Evolutionary conservation across 2,329 filamentous ascomycete genomes (phyloP).

Genomic region (Xylariales sp.): DNA sequence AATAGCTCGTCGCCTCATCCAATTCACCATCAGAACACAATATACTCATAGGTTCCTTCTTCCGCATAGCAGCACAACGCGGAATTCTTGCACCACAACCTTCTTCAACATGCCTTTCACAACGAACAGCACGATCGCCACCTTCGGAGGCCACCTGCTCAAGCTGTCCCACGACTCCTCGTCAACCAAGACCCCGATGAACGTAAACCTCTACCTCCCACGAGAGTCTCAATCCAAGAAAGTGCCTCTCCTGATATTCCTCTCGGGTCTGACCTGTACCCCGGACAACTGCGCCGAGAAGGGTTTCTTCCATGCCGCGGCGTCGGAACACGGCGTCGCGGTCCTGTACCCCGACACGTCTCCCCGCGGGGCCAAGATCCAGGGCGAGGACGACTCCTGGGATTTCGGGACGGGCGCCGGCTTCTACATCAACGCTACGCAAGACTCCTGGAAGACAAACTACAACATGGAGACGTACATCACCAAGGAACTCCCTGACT

Average conservation of each 20-base stretch:
- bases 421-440: conserved; percentile 89
- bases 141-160: conserved; percentile 89
- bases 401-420: conserved; percentile 91
- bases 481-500: conserved; percentile 75
- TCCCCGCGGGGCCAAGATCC: conserved; percentile 74
- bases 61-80: not conserved
- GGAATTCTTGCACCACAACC: not conserved
- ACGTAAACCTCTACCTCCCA: conserved; percentile 87
- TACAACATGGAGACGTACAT: conserved; percentile 98
- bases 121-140: conserved; percentile 82
- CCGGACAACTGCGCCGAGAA: conserved; percentile 79
- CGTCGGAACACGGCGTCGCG: conserved; percentile 78
- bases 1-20: too few species aligned
- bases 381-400: conserved; percentile 80
- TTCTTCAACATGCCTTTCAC: conserved; percentile 68
- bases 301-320: conserved; percentile 87
- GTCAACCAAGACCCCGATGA: conserved; percentile 82
- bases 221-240: conserved; percentile 60
- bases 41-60: too few species aligned
- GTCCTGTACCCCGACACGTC: conserved; percentile 93
- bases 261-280: conserved; percentile 91
- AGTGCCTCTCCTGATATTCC: conserved; percentile 84
- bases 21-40: too few species aligned
- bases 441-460: conserved; percentile 65
- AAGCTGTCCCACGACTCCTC: conserved; percentile 85